A percentile compares a stretch with the other conserved stretches of the same genome.
Conservation (phyloP, 192 early-diverging fungal species). For the Gigaspora rosea region DNA sequence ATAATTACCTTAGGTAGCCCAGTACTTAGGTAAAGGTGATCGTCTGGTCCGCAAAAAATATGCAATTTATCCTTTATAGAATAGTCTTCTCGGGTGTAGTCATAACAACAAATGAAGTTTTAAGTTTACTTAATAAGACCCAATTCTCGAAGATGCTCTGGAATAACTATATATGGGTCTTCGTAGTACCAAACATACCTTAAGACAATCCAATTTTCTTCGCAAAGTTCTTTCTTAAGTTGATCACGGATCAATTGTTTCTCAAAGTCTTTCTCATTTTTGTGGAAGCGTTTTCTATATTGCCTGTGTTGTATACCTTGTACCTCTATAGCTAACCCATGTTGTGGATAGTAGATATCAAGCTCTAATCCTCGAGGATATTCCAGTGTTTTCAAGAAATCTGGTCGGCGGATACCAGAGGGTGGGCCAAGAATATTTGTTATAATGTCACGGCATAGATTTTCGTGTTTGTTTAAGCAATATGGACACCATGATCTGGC, state of each 20-base stretch:
- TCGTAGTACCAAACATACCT: no score
- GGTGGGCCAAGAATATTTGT: constrained; percentile 24
- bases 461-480: constrained; percentile 22
- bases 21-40: neutral
- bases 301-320: no score
- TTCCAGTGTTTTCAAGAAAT: neutral
- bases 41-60: neutral
- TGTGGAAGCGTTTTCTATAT: constrained; percentile 20
- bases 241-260: constrained; percentile 13
- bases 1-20: constrained; percentile 16
- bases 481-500: neutral
- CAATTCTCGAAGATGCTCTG: no score
- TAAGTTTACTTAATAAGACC: no score
- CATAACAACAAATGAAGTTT: neutral
- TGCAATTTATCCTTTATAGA: no score
- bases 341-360: constrained; percentile 16
- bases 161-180: no score
- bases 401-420: neutral
- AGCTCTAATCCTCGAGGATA: constrained; percentile 16
- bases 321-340: constrained; percentile 3
- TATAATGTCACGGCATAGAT: constrained; percentile 4
- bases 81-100: no score
- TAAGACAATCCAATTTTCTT: no score
- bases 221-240: no score
- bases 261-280: constrained; percentile 12